Evolutionary conservation across 2,329 filamentous ascomycete genomes (phyloP).

Genomic region (Colletotrichum sublineola): DNA sequence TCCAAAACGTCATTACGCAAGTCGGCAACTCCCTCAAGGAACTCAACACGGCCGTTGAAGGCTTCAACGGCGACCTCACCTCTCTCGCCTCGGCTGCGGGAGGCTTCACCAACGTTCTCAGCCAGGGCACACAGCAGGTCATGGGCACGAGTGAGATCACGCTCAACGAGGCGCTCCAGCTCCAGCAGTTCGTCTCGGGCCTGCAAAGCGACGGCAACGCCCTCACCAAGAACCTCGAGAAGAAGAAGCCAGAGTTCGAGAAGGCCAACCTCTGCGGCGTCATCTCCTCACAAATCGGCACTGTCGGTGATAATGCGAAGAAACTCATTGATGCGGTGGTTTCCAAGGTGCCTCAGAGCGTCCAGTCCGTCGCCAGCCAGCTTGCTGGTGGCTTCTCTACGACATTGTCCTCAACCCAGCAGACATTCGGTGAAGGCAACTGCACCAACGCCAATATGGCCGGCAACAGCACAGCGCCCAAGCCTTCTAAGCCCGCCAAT

Average conservation of each 20-base stretch:
- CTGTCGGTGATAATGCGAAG: slow-evolving; percentile 46
- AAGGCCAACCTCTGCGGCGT: slow-evolving; percentile 48
- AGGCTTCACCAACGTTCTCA: slow-evolving; percentile 43
- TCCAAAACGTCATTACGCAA: slow-evolving; percentile 39
- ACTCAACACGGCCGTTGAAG: slow-evolving; percentile 45
- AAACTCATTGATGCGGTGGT: slow-evolving; percentile 50
- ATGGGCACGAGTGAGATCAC: slow-evolving; percentile 40
- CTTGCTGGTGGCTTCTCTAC: slow-evolving; percentile 47
- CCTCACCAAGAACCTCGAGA: slow-evolving; percentile 47
- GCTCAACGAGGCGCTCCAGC: slow-evolving; percentile 42
- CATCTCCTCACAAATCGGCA: slow-evolving; percentile 45
- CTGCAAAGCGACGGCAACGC: slow-evolving; percentile 47
- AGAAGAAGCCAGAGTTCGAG: slow-evolving; percentile 48
- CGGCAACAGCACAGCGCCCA: slow-evolving; percentile 23
- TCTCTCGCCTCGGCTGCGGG: slow-evolving; percentile 44
- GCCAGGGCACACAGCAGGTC: slow-evolving; percentile 40
- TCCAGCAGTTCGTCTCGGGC: slow-evolving; percentile 41
- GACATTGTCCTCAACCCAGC: slow-evolving; percentile 45
- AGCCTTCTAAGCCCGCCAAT: slow-evolving; percentile 18
- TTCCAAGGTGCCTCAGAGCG: slow-evolving; percentile 48
- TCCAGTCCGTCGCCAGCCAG: slow-evolving; percentile 47
- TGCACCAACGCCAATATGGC: slow-evolving; percentile 47
- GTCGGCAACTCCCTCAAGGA: slow-evolving; percentile 43
- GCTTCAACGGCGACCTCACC: slow-evolving; percentile 45
- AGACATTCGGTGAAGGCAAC: slow-evolving; percentile 48